Evolutionary conservation across 2,329 filamentous ascomycete species (phyloP).

Genomic region (Penicillium freii): DNA sequence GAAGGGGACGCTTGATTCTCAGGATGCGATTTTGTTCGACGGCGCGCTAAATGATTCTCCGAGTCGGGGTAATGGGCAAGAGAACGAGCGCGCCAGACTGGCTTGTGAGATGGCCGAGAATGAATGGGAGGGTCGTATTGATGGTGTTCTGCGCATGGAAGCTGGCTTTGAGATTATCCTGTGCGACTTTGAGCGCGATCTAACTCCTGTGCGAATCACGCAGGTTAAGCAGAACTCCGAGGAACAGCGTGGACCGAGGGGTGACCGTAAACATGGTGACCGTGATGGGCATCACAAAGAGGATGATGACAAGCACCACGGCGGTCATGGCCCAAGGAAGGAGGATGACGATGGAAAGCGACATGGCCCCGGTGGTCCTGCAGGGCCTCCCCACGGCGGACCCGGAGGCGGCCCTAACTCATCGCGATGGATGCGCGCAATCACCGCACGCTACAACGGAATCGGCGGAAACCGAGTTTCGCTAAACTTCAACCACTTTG

Average conservation of each 20-base stretch:
- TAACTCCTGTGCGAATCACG: slow-evolving; percentile 38
- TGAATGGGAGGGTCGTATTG: slow-evolving; percentile 54
- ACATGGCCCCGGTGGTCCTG: background rate
- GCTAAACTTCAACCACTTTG: slow-evolving; percentile 51
- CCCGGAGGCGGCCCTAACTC: slow-evolving; percentile 5
- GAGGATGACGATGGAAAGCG: slow-evolving; percentile 5
- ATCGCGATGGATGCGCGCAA: slow-evolving; percentile 23
- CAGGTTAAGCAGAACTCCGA: slow-evolving; percentile 19
- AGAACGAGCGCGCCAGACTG: slow-evolving; percentile 52
- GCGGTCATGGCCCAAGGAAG: background rate
- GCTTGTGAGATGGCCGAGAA: slow-evolving; percentile 55
- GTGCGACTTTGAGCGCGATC: slow-evolving; percentile 57
- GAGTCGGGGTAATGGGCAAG: slow-evolving; percentile 27
- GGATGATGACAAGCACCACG: background rate
- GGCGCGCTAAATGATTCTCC: slow-evolving; percentile 14
- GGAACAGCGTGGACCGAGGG: background rate
- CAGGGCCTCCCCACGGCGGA: background rate
- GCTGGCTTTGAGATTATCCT: slow-evolving; percentile 69
- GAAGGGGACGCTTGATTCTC: slow-evolving; percentile 66
- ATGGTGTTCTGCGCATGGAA: slow-evolving; percentile 67
- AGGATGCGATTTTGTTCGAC: slow-evolving; percentile 61
- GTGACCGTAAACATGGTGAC: background rate
- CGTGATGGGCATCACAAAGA: background rate
- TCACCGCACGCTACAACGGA: slow-evolving; percentile 31
- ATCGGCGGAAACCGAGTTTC: slow-evolving; percentile 43